Evolutionary conservation across 768 basidiomycete genomes (phyloP), one percentile per base, ranked within the genome.

Genomic region (Pleurotus citrinopileatus): DNA sequence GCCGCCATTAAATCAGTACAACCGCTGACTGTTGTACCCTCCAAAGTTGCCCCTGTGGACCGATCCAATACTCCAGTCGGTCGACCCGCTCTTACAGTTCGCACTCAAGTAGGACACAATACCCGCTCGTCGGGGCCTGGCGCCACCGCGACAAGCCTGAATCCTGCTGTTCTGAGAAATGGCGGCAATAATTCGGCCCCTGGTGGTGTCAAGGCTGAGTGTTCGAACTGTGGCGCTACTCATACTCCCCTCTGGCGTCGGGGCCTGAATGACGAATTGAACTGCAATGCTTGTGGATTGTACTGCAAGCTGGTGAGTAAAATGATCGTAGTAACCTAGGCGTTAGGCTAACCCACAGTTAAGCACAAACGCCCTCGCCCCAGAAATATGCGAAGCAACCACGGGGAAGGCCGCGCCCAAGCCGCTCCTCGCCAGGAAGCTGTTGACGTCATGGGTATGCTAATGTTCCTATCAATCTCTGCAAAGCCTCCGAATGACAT

Each of bases 301-400:
- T 94, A 94, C 65, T 94, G 89, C 67, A 93, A 93, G 65, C 65
- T 91, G 70, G 91, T 88, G 63, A 47, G 83, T 78, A 23, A 28
- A 25, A 53, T 56, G 25, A 9, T 38, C 52, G 12, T 7, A 12
- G 8, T 40, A 40, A 6, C 13, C 29, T 40, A 19, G 38, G 17
- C 19, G 7, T 52, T 23, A 55, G 58, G 17, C 53, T 57, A 32
- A 20, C 51, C 55, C 56, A 53, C 45, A 45, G 37, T 12, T 45
- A 55, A 92, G 87, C 91, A 94, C 65, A 93, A 94, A 66, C 86
- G 91, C 36, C 90, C 91, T 29, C 85, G 91, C 43, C 91, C 91
- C 19, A 92, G 92, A 75, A 90, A 80, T 64, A 91, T 93, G 88
- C 83, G 90, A 40, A 86, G 82, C 63, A 82, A 76, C 48, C 86